phyloP scores from a whole-genome alignment of 108 stramenopile genomes.

The Epithemia pelagica region DNA sequence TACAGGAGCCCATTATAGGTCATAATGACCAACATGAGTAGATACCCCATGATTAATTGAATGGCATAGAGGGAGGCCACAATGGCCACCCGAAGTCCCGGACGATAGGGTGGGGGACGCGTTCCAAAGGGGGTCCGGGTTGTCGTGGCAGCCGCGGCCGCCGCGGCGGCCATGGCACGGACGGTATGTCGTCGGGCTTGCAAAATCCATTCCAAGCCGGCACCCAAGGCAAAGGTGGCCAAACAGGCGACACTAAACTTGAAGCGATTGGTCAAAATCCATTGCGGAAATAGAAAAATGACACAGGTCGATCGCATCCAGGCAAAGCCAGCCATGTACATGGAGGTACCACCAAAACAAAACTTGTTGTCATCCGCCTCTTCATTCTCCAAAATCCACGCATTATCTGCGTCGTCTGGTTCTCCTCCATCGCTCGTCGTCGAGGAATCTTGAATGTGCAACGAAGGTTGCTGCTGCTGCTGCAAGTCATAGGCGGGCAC shows the following conservation, averaged over 20 bases:
- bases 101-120: background rate
- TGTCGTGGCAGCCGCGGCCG: no score
- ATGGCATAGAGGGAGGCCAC: constrained; percentile 61
- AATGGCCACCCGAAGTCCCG: constrained; percentile 35
- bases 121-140: no score
- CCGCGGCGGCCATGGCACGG: constrained; percentile 21
- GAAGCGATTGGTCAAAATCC: constrained; percentile 44
- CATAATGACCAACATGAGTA: constrained; percentile 84
- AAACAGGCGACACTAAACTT: constrained; percentile 49
- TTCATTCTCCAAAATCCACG: background rate
- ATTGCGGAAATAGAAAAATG: constrained; percentile 59
- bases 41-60: constrained; percentile 74
- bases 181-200: constrained; percentile 39
- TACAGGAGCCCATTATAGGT: constrained; percentile 54
- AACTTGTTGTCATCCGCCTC: constrained; percentile 12
- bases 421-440: background rate
- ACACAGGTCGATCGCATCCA: constrained; percentile 66
- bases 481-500: background rate
- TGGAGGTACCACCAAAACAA: constrained; percentile 73
- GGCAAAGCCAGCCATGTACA: constrained; percentile 84
- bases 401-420: background rate
- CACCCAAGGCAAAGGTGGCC: constrained; percentile 50
- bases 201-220: constrained; percentile 47
- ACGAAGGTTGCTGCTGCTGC: background rate
- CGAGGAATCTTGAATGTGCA: constrained; percentile 3